A percentile compares a stretch with the other conserved stretches of the same genome.
These are phyloP conservation scores for Carex pumila DNA, from an alignment of 176 grass and related monocot species.

Conservation along the genomic window DNA sequence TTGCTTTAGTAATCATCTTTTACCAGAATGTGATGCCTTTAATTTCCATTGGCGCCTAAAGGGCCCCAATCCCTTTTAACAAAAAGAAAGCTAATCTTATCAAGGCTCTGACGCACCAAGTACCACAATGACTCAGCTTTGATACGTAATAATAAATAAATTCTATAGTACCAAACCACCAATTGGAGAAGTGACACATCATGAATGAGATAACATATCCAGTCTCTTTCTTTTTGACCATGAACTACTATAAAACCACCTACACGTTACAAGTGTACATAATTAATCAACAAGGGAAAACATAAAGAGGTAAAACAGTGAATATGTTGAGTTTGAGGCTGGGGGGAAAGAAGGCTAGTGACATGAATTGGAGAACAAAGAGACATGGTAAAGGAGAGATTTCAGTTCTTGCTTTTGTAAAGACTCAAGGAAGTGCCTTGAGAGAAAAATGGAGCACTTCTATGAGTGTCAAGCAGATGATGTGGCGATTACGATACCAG, in stretches of 20 bases:
- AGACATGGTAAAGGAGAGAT: neutral
- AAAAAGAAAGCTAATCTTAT: neutral
- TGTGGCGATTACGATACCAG: conserved; percentile 19
- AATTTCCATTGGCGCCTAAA: neutral
- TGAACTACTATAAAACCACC: neutral
- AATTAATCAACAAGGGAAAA: neutral
- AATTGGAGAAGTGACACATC: neutral
- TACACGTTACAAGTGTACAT: neutral
- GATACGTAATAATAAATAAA: neutral
- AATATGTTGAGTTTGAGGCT: conserved; percentile 9
- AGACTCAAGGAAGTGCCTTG: neutral
- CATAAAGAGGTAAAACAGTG: neutral
- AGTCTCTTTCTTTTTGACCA: neutral
- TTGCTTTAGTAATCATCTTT: too few species aligned
- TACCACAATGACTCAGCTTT: conserved; percentile 4
- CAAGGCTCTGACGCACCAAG: neutral
- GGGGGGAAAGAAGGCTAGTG: neutral
- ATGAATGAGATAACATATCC: neutral
- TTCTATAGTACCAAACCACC: neutral
- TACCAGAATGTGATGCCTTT: too few species aligned
- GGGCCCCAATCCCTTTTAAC: neutral
- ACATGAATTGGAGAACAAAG: neutral
- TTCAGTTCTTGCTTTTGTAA: neutral
- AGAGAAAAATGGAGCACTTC: neutral
- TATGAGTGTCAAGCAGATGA: neutral